Evolutionary conservation across 495 filamentous ascomycete species (phyloP), one percentile per base, ranked within the genome.

Genomic region (Chaetomium cochliodes): DNA sequence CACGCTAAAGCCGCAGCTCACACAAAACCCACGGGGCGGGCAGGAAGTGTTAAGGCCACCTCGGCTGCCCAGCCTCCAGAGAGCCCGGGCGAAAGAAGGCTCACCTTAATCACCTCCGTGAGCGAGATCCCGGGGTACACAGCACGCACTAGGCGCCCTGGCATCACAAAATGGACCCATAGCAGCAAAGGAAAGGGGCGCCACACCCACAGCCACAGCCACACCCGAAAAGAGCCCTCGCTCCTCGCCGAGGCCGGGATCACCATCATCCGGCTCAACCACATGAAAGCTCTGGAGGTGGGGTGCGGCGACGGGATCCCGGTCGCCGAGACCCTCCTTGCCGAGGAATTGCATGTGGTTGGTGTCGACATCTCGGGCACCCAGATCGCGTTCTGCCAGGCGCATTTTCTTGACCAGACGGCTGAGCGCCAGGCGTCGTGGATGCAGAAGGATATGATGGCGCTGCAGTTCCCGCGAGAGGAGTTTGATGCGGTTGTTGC

Each of bases 281-380:
- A 23, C 4, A 54, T 65, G 25, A 51, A 50, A 12, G 66, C 71
- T n/a, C 74, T 78, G 13, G 76, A 78, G 26, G 71, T 77, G 11
- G 77, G 77, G 25, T 75, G 75, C 56, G 77, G 77, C 37, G 54
- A 69, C 18, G 77, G 77, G 25, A 28, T 69, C 23, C 77, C 77
- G 2, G 65, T 74, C 13, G 67, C 71, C 4, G 46, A 66, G 39
- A 66, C 37, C n/a, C 66, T 77, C 12, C 64, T 77, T 5, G 49
- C 63, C 5, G 11, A 30, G 46, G 60, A 49, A 4, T 54, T 74
- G 42, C 12, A 54, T 41, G 37, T 71, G 13, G 65, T 65, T 8
- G 75, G 71, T 50, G 76, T 76, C 61, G 77, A 79, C 65, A 39
- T 79, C 5, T 79, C 77, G 18, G 53, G 54, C 12, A 61, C 67